phyloP scores from a whole-genome alignment of 176 grass and related monocot genomes.

The Bromus sterilis region DNA sequence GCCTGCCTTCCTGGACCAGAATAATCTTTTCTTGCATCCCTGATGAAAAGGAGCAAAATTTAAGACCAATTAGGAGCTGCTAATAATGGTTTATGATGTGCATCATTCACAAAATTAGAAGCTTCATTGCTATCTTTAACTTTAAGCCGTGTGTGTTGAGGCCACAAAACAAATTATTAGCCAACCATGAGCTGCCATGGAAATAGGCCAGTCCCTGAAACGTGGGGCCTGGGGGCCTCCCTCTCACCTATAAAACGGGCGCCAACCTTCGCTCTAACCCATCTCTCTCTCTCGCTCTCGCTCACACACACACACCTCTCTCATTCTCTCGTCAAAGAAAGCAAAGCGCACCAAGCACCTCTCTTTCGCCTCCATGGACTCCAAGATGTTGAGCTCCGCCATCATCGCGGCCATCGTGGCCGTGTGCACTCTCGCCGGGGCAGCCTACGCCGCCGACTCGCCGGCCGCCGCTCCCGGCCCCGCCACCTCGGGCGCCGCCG shows the following conservation, averaged over 20 bases:
- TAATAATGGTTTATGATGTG: not conserved
- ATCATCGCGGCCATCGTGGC: conserved; percentile 22
- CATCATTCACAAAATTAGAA: conserved; percentile 6
- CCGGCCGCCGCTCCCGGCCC: conserved; percentile 61
- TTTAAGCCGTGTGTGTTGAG: not conserved
- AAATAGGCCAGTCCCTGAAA: conserved; percentile 26
- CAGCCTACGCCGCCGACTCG: conserved; percentile 35
- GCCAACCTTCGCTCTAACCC: not conserved
- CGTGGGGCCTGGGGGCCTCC: not conserved
- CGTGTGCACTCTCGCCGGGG: conserved; percentile 34
- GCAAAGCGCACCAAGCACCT: not conserved
- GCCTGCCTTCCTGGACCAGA: not conserved
- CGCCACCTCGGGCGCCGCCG: conserved; percentile 40
- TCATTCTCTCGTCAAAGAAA: not conserved
- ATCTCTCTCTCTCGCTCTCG: not conserved
- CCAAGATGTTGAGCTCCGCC: conserved; percentile 25
- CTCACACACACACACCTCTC: not conserved
- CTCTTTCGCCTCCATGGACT: conserved; percentile 13
- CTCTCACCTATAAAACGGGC: conserved; percentile 19
- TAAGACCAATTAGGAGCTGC: not conserved
- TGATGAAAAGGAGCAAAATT: not conserved
- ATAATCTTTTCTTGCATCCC: not conserved
- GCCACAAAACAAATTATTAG: not conserved
- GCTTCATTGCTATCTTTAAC: not conserved
- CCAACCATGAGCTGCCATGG: conserved; percentile 19